A percentile compares a stretch with the other conserved stretches of the same genome.
Conservation (phyloP, 257 asterid species). For the Ocimum tenuiflorum region DNA sequence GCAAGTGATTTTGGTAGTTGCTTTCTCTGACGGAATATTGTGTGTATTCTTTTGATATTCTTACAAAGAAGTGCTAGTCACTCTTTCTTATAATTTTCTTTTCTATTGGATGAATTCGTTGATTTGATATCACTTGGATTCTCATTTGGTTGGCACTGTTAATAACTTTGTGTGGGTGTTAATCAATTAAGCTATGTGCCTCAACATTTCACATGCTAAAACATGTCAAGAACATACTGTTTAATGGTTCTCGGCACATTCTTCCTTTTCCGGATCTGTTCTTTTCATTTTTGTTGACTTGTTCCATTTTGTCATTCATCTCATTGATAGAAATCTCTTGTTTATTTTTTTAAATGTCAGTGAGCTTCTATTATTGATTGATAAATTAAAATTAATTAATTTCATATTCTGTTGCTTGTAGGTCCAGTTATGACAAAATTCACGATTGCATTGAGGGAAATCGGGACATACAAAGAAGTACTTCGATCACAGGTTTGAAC, state of each 20-base stretch:
- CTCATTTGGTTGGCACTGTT: not conserved
- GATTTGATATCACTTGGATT: too few species aligned
- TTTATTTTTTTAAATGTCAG: not conserved
- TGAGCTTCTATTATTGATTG: conserved; percentile 20
- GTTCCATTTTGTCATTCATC: not conserved
- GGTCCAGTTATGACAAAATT: conserved; percentile 99
- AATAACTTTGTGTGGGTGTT: not conserved
- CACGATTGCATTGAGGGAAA: conserved; percentile 96
- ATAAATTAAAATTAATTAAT: conserved; percentile 6
- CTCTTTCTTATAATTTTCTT: too few species aligned
- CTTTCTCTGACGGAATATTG: too few species aligned
- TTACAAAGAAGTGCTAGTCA: not conserved
- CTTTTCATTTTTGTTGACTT: not conserved
- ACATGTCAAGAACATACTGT: too few species aligned
- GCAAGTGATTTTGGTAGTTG: too few species aligned
- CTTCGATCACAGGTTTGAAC: conserved; percentile 91
- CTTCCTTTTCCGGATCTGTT: too few species aligned
- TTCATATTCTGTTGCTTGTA: conserved; percentile 32
- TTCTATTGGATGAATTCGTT: too few species aligned
- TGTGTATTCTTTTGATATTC: too few species aligned
- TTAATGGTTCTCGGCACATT: too few species aligned
- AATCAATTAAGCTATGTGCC: not conserved
- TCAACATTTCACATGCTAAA: not conserved
- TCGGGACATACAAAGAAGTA: conserved; percentile 99
- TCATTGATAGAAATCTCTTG: not conserved